A percentile compares a stretch with the other conserved stretches of the same genome.
Evolutionary conservation across 2,329 filamentous ascomycete species (phyloP).

Genomic region (Erysiphe pisi): DNA sequence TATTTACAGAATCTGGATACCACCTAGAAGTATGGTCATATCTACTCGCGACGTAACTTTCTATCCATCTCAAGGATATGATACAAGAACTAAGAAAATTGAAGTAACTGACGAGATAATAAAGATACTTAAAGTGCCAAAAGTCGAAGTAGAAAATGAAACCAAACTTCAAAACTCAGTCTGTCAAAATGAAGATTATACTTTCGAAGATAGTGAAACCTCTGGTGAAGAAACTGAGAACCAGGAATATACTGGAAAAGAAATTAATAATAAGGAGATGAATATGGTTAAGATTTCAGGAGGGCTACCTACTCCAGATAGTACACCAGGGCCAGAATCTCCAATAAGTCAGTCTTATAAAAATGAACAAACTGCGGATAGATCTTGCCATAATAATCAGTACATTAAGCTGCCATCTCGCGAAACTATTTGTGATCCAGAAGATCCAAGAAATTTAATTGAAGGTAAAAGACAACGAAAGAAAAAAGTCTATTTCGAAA

Average conservation of each 20-base stretch:
- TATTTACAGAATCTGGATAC: constrained; percentile 17
- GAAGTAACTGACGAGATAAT: constrained; percentile 6
- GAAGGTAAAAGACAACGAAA: neutral
- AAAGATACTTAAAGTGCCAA: neutral
- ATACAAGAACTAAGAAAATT: neutral
- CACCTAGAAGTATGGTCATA: neutral
- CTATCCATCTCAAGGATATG: neutral
- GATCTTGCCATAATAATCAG: neutral
- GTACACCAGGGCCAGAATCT: neutral
- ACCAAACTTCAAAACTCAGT: neutral
- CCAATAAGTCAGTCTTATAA: neutral
- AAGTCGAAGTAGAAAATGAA: constrained; percentile 11
- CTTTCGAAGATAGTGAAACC: neutral
- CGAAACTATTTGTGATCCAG: constrained; percentile 3
- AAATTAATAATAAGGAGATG: neutral
- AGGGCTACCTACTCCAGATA: neutral
- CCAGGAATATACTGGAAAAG: neutral
- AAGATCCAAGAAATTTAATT: neutral
- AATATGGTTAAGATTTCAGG: neutral
- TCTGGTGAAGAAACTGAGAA: neutral
- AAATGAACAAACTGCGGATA: neutral
- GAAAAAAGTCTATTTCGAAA: neutral
- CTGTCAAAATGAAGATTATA: neutral
- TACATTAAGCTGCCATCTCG: neutral
- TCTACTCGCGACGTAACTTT: constrained; percentile 19